Base-by-base conservation (phyloP, 2,329 filamentous ascomycete genomes). In the Cadophora sp. region DNA sequence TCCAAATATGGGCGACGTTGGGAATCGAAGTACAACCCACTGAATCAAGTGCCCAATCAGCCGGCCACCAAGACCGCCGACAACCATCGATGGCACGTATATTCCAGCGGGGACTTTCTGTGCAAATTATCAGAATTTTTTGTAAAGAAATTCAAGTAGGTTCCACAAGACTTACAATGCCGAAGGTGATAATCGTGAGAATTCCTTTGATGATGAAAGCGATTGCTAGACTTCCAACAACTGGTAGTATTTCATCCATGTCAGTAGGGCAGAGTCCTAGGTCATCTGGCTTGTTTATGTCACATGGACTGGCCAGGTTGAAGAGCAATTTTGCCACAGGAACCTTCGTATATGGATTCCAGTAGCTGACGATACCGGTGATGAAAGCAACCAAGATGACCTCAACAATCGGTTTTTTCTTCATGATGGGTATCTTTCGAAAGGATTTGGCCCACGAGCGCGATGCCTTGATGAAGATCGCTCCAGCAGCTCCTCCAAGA, bases 81-180 rank as follows among this genome's bases (percentile, higher is more conserved):
- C 93, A 31, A 98, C 96, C 96, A 99, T 99, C 74, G 95, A 97
- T 3, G 96, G 96, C 1, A 99, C 94, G 75, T 99, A 99, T 73
- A 99, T 97, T 71, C 96, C 96, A 0, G 95, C 94, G 11, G 96
- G 96, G 0, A 98, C 90, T 84, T 98, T 98, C 84, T 88, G 50
- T 61, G 22, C 16, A 6, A 53, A 12, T 46, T n/a, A 43, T 74
- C 65, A 74, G 69, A 64, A 43, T 19, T 5, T 6, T 46, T 4
- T 22, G 3, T 55, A 53, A 22, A 12, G 22, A 6, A 16, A 1
- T 24, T 6, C n/a, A 14, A 60, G 29, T 27, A 22, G 12, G 22
- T 3, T 3, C 19, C 11, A 43, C 16, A 9, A 65, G 6, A 84
- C 86, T 79, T 80, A 88, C 86, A 73, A 97, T 94, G 29, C 95